Conservation (phyloP, 345 rosid species). For the Eucalyptus fibrosa region DNA sequence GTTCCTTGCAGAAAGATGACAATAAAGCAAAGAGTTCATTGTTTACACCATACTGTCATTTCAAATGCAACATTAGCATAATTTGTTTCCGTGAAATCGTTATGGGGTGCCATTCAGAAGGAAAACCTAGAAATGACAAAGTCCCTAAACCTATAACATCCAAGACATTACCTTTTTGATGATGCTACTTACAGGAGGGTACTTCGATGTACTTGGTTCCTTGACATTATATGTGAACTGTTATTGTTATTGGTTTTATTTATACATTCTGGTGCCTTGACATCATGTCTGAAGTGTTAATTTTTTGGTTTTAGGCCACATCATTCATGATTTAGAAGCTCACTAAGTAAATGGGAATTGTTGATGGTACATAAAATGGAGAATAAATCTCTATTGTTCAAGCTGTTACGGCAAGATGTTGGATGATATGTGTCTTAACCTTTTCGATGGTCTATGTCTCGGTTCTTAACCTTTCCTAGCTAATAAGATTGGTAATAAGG, state of each 20-base stretch:
- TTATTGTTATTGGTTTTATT: neutral
- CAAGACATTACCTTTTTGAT: neutral
- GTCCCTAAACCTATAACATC: neutral
- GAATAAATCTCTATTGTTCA: neutral
- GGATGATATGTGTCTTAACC: neutral
- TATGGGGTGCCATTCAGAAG: neutral
- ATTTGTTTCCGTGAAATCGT: neutral
- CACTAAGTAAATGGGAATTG: neutral
- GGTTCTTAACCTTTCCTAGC: neutral
- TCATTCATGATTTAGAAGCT: neutral
- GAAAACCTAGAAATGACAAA: neutral
- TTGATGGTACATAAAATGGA: neutral
- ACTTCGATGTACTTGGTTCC: neutral
- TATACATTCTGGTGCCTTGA: neutral
- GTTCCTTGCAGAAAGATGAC: neutral
- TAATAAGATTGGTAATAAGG: constrained; percentile 4
- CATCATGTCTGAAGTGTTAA: neutral
- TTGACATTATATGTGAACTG: neutral
- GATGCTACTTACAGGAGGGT: neutral
- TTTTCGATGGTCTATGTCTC: neutral
- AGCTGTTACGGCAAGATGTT: neutral
- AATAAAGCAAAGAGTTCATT: neutral
- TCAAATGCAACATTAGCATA: neutral
- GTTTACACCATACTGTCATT: neutral
- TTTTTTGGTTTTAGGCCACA: neutral